Evolutionary conservation across 306 rosid species (phyloP).

Genomic region (Mimosa bimucronata): DNA sequence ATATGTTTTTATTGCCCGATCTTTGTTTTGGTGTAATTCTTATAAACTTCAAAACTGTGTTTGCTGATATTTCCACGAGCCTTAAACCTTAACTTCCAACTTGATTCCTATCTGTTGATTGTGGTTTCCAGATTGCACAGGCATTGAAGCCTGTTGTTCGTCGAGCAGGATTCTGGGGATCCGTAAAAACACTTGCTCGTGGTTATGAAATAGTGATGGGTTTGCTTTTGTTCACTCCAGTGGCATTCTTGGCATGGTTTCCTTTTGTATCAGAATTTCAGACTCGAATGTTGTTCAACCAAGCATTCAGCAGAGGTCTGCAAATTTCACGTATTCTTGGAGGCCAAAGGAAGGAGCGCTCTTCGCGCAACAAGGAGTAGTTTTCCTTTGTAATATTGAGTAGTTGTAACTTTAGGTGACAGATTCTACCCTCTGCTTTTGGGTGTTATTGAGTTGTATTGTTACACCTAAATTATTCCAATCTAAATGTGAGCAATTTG

Average conservation of each 20-base stretch:
- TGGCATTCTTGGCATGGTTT: constrained; percentile 96
- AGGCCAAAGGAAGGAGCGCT: constrained; percentile 84
- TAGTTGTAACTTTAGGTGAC: constrained; percentile 23
- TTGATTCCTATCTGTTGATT: background rate
- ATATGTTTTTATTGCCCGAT: constrained; percentile 10
- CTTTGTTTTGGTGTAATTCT: background rate
- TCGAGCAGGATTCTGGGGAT: constrained; percentile 85
- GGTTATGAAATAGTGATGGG: constrained; percentile 95
- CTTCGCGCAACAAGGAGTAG: constrained; percentile 84
- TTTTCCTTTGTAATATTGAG: constrained; percentile 1
- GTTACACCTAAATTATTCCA: background rate
- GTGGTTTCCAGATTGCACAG: constrained; percentile 74
- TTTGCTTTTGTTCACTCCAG: constrained; percentile 83
- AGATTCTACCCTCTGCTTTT: background rate
- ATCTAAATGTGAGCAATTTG: background rate
- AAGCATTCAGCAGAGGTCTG: constrained; percentile 92
- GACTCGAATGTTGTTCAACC: constrained; percentile 97
- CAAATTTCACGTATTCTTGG: constrained; percentile 98
- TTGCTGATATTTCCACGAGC: background rate
- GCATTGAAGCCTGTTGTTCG: constrained; percentile 75
- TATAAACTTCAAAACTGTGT: background rate
- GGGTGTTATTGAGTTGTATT: background rate
- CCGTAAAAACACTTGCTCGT: constrained; percentile 81
- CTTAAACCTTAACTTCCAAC: background rate
- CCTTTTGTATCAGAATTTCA: constrained; percentile 97